These are phyloP conservation scores for Nidula microcarpa DNA, from an alignment of 768 basidiomycete species.

Conservation along the genomic window DNA sequence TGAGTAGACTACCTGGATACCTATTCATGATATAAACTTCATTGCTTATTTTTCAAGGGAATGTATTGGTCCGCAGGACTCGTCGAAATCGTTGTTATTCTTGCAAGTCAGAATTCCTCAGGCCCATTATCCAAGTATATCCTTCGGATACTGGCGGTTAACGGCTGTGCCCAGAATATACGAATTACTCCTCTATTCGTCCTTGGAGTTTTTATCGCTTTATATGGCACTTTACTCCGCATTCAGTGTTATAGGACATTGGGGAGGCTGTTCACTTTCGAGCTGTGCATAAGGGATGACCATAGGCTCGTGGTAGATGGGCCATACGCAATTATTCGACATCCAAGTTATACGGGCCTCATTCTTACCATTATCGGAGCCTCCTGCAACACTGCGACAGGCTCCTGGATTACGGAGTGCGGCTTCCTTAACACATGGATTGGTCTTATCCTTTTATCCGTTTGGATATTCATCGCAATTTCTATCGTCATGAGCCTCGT, in stretches of 20 bases:
- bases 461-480: neutral
- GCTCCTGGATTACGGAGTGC: constrained; percentile 24
- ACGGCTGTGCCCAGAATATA: neutral
- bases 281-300: constrained; percentile 22
- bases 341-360: constrained; percentile 24
- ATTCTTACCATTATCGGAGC: constrained; percentile 19
- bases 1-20: neutral
- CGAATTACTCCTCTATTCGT: constrained; percentile 1
- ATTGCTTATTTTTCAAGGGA: neutral
- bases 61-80: neutral
- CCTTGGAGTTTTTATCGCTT: constrained; percentile 16
- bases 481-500: neutral
- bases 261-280: constrained; percentile 34
- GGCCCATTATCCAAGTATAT: neutral
- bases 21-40: neutral
- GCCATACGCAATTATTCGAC: constrained; percentile 25
- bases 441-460: neutral
- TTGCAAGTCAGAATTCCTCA: neutral
- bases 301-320: constrained; percentile 21
- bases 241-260: constrained; percentile 28
- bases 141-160: neutral
- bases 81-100: neutral
- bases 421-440: constrained; percentile 12
- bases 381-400: constrained; percentile 22
- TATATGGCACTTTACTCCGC: constrained; percentile 27